Base-by-base conservation (phyloP, 768 basidiomycete species). In the Holtermannia corniformis region DNA sequence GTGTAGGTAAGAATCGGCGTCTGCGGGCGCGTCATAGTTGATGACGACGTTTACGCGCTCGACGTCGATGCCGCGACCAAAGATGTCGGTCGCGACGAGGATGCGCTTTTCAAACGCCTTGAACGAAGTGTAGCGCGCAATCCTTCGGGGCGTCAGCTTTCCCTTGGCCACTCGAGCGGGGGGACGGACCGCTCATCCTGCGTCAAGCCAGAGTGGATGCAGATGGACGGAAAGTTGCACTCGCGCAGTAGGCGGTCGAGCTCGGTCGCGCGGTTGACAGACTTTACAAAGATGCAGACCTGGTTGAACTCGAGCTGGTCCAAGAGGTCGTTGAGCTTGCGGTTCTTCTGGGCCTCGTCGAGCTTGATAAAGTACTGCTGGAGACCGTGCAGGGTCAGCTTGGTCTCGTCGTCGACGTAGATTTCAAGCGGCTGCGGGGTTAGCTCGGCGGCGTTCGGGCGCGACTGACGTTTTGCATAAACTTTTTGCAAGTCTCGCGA, bases 41-140 rank as follows among this genome's bases (percentile, higher is more conserved):
- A 99, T 81, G 47, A 99, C 95, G 54, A 97, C 96, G 75, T 99
- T 99, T 64, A 99, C 95, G 56, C 95, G 90, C 73, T 99, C 95
- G 20, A 99, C 93, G 76, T 99, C 95, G 60, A 99, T 99, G 60
- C 93, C 95, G 73, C 95, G 88, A 55, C 95, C 95, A 57, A 99
- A 99, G 61, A 99, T 97, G 72, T 99, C 95, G 19, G 95, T 99
- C 19, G 92, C 93, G 41, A 99, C 95, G 19, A 99, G 80, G 60
- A 99, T 96, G 60, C 95, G 90, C 76, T 96, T 99, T 78, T 99
- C 95, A 62, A 99, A 99, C 16, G 88, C 87, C 76, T 99, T 99
- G 81, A 99, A 99, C 32, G 92, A 89, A 23, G 87, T 87, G 76
- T 97, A 99, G 14, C 93, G 87, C 52, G 80, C 80, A 72, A 99